Conservation (phyloP, 2,329 filamentous ascomycete genomes). For the Fusarium palustre region DNA sequence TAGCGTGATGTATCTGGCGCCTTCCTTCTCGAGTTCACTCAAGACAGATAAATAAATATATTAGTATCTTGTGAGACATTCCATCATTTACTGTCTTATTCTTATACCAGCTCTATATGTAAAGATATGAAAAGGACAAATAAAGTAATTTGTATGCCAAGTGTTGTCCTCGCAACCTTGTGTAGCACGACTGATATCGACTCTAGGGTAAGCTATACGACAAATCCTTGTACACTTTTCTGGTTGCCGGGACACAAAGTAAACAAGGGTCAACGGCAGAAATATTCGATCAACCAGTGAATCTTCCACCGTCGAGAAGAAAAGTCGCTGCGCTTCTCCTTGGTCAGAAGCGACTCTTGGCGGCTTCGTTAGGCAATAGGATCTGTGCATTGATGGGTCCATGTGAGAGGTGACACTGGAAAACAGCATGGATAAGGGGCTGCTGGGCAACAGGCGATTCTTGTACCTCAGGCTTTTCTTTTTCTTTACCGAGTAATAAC, state of each 20-base stretch:
- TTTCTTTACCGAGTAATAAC: background rate
- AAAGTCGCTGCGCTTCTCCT: slow-evolving; percentile 17
- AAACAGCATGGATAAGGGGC: slow-evolving; percentile 16
- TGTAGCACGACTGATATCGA: background rate
- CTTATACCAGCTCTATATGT: fast-evolving
- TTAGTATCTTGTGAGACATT: background rate
- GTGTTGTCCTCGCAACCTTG: background rate
- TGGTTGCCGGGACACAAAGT: slow-evolving; percentile 34
- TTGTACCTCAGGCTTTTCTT: slow-evolving; percentile 15
- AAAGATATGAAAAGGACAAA: background rate
- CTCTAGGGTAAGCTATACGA: slow-evolving; percentile 4
- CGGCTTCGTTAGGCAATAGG: slow-evolving; percentile 14
- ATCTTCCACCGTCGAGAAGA: slow-evolving; percentile 2
- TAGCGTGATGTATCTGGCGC: too few species aligned
- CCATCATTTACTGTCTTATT: background rate
- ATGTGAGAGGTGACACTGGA: slow-evolving; percentile 21
- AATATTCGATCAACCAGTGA: slow-evolving; percentile 17
- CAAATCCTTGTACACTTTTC: background rate
- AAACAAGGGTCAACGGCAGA: slow-evolving; percentile 15
- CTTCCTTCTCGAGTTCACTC: too few species aligned
- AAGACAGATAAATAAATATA: background rate
- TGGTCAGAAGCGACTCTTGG: slow-evolving; percentile 15
- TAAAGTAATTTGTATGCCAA: background rate
- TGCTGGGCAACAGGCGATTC: slow-evolving; percentile 32
- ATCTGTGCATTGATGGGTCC: slow-evolving; percentile 14